Base-by-base conservation (phyloP, 371 early-diverging fungal genomes). In the Mortierella sp. region DNA sequence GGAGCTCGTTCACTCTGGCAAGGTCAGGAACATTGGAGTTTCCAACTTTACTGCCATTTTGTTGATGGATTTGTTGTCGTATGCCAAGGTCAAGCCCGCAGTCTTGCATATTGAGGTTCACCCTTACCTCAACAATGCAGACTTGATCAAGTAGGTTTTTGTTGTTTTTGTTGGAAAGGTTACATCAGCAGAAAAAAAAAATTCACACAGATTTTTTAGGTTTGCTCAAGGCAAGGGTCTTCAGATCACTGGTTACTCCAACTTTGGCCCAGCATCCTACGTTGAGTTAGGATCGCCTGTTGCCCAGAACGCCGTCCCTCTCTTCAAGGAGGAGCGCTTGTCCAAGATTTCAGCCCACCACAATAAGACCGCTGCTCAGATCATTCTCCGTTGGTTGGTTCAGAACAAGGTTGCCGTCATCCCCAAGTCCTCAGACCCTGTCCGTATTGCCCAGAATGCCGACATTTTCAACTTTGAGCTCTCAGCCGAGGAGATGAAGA, bases 31-130 rank as follows among this genome's bases (percentile, higher is more conserved):
- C 70, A 92, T 92, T 80, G 90, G 91, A 70, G 74, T 92, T 30
- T 88, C 90, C 73, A 92, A 92, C 84, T 90, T 88, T 58, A 83
- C 85, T 40, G 86, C 85, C 40, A 78, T 86, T 49, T 65, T 86
- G 73, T 67, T 88, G 67, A 84, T 85, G 85, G 87, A 88, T 61
- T 64, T 88, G 63, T 69, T 88, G 51, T 83, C 84, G 1, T 87
- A 88, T 72, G 88, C 87, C 30, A 86, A 84, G 66, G 78, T 88
- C 70, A 83, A 75, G 55, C 88, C 87, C 30, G 77, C 86, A 0
- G 83, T 88, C 62, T 72, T 86, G 14, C 94, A 96, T 85, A 84
- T 92, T 43, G 92, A 94, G 70, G 81, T 87, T 40, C 92, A 93
- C 74, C 94, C 93, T 9, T 91, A 92, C 70, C 85, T 93, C 47